Base-by-base conservation (phyloP, 2,329 filamentous ascomycete species). In the Ramularia endophylla region DNA sequence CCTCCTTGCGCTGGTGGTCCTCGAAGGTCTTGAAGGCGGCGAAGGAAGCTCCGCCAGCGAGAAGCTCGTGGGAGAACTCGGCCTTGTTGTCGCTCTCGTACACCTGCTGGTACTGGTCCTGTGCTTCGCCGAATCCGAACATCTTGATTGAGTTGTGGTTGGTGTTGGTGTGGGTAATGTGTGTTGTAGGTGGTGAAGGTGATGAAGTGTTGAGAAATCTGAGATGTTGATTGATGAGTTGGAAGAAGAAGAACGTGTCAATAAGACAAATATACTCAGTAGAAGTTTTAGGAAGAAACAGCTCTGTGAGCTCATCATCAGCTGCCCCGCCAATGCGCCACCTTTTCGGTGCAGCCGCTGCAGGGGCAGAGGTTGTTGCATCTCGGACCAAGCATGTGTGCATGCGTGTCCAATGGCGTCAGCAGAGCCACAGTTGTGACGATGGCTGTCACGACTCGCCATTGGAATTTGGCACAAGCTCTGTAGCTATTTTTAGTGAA, bases 11-110 rank as follows among this genome's bases (percentile, higher is more conserved):
- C 69, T 88, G 83, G 56, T 77, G 72, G 64, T 88, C 81, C 67
- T 89, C 85, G 57, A 81, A 89, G 16, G 81, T 70, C 73, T 87
- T 87, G 76, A 90, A 84, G 56, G 80, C 86, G 50, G 78, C 81
- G 61, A 90, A 90, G 48, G 82, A 79, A 43, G 85, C 85, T 43
- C 80, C 86, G 48, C 84, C 84, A 51, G 81, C 85, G 41, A 89
- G 62, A 35, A 86, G 60, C 69, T 92, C 85, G 67, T 90, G 85
- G 53, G 76, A 75, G 58, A 85, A 68, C 59, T 75, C 75, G 55
- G 85, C 67, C 67, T 85, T 72, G 40, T 61, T 52, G 44, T 72
- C 57, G 22, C 63, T 59, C 42, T 64, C 59, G 63, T 78, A 76
- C 52, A 77, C 73, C 62, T 74, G 62, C 47, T 73, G 58, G 66